phyloP scores from a whole-genome alignment of 257 asterid genomes.

The Solanum habrochaites region DNA sequence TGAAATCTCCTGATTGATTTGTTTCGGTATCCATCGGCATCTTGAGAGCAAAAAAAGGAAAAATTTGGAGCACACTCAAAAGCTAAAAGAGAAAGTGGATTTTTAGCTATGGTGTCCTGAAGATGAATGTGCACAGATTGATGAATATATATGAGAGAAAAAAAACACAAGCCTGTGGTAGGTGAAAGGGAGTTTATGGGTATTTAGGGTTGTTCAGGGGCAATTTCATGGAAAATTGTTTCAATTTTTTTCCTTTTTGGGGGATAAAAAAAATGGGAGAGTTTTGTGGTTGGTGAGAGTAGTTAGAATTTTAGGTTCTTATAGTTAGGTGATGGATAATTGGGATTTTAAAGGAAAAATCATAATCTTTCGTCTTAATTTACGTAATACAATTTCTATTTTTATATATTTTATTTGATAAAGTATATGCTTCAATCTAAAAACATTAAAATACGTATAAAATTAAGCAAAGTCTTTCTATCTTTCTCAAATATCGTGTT shows the following conservation, averaged over 20 bases:
- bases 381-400: no score
- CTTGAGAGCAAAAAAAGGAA: neutral
- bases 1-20: slow-evolving; percentile 21
- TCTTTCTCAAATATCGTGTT: no score
- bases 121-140: neutral
- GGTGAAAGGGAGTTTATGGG: slow-evolving; percentile 27
- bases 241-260: neutral
- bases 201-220: slow-evolving; percentile 35
- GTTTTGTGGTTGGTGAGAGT: slow-evolving; percentile 52
- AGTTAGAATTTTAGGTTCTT: slow-evolving; percentile 8
- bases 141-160: slow-evolving; percentile 24
- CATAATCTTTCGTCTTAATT: no score
- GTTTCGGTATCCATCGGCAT: slow-evolving; percentile 22
- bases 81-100: neutral
- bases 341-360: neutral
- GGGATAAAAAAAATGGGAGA: neutral
- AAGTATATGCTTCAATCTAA: neutral
- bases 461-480: no score
- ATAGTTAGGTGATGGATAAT: slow-evolving; percentile 21
- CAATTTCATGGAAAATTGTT: neutral
- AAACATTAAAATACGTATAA: rapidly evolving
- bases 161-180: slow-evolving; percentile 7
- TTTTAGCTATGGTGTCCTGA: slow-evolving; percentile 15
- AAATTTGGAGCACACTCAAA: neutral
- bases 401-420: neutral